A percentile compares a stretch with the other conserved stretches of the same genome.
These are phyloP conservation scores for Zygoascus bituminiphila DNA, from an alignment of 805 yeast species.

Conservation along the genomic window DNA sequence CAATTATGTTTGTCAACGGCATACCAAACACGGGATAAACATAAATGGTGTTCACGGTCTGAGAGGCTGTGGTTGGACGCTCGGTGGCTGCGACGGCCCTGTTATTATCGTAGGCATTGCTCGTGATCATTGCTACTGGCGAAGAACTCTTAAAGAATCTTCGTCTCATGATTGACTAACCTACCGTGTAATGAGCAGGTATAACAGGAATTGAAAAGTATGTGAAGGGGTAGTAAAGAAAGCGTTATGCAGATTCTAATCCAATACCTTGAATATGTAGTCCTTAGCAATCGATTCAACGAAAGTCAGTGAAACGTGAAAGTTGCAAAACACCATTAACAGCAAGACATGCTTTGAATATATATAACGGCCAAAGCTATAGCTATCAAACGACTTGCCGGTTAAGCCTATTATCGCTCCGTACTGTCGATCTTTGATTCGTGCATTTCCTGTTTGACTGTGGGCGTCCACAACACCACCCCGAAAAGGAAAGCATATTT, in stretches of 20 bases:
- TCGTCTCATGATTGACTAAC: not conserved
- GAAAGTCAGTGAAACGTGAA: not conserved
- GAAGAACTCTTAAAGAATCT: not conserved
- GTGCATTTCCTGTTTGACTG: not conserved
- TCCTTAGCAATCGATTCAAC: not conserved
- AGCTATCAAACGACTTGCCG: not conserved
- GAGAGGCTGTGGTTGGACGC: not conserved
- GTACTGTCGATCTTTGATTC: too few species aligned
- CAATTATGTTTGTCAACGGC: conserved; percentile 15
- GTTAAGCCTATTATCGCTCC: too few species aligned
- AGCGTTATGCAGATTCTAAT: not conserved
- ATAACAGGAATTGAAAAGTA: not conserved
- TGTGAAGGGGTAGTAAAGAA: not conserved
- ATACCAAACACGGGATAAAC: conserved; percentile 15
- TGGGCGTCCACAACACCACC: not conserved
- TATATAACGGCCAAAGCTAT: not conserved
- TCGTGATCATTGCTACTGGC: not conserved
- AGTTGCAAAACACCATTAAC: not conserved
- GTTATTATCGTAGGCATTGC: not conserved
- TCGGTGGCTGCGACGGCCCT: not conserved
- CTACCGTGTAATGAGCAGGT: not conserved
- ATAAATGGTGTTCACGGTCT: not conserved
- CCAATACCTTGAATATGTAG: not conserved
- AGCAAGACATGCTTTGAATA: not conserved
- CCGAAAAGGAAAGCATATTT: not conserved